Evolutionary conservation across 202 grass and related monocot species (phyloP).

Genomic region (Cymbopogon flexuosus): DNA sequence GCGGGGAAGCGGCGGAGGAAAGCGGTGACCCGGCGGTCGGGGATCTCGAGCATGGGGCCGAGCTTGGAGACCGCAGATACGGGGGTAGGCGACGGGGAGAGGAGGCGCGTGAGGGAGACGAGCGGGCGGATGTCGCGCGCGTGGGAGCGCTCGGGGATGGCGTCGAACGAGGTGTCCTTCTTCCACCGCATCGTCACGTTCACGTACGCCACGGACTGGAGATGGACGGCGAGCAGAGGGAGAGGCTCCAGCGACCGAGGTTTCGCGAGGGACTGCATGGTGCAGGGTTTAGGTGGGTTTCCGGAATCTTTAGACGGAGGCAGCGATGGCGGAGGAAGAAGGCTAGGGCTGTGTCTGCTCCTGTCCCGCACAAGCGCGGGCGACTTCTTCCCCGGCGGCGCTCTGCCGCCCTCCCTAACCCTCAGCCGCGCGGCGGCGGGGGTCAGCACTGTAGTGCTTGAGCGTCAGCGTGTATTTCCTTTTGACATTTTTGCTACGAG

Average conservation of each 20-base stretch:
- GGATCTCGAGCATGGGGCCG: constrained; percentile 44
- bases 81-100: constrained; percentile 42
- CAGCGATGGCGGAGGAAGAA: neutral
- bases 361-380: neutral
- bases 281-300: neutral
- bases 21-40: constrained; percentile 52
- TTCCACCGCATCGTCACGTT: constrained; percentile 72
- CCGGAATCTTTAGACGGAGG: neutral
- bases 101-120: constrained; percentile 40
- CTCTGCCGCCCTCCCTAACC: neutral
- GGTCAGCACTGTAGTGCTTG: no score
- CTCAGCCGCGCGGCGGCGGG: no score
- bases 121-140: constrained; percentile 56
- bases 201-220: constrained; percentile 52
- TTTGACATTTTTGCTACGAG: no score
- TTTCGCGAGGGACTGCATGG: constrained; percentile 40
- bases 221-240: neutral
- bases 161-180: constrained; percentile 66
- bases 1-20: constrained; percentile 71
- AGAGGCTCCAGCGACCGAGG: neutral
- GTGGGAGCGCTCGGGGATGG: constrained; percentile 41
- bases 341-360: neutral
- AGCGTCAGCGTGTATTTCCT: no score
- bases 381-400: neutral
- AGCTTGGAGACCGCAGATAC: constrained; percentile 68